Evolutionary conservation across 192 early-diverging fungal genomes (phyloP), one percentile per base, ranked within the genome.

Genomic region (Chytriomyces hyalinus): DNA sequence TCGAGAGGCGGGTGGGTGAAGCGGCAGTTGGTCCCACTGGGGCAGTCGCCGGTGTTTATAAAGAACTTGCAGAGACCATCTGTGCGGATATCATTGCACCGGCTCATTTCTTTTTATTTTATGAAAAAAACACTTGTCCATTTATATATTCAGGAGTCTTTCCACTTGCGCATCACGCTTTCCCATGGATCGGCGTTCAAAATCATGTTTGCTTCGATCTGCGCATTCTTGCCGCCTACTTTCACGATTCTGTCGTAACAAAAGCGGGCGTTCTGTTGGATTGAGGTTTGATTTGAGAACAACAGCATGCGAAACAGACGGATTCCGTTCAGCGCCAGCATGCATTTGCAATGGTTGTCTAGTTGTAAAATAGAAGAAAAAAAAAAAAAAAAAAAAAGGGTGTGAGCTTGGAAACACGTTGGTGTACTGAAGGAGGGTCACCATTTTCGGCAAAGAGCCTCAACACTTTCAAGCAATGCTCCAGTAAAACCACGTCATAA

Each of bases 131-230:
- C 0, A 36, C 36, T 36, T 36, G 36, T 1, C 36, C 36, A 36
- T 36, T 36, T 36, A n/a, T 36, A 1, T 3, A 3, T 36, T 36
- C 36, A 36, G 36, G 36, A 36, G 36, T 36, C 36, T 36, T 36
- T 36, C 66, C 66, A 67, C 22, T 67, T 67, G 17, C 66, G 36
- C 66, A 67, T 67, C 7, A 67, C 66, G 47, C 22, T 26, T 48
- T 67, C 66, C 66, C 66, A 67, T 5, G 66, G 66, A 48, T 67
- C 66, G 10, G 66, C 66, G 44, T 47, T 67, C 66, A 67, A 2
- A 17, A 67, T 67, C 66, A 67, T 67, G 15, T 44, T 67, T 46
- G 66, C 66, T 22, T 67, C 66, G 8, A 46, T 46, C 17, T 43
- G 43, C 9, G 66, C 66, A 15, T 67, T 67, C 47, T 67, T 67